Conservation (phyloP, 2,329 filamentous ascomycete genomes). For the Phialophora verrucosa region DNA sequence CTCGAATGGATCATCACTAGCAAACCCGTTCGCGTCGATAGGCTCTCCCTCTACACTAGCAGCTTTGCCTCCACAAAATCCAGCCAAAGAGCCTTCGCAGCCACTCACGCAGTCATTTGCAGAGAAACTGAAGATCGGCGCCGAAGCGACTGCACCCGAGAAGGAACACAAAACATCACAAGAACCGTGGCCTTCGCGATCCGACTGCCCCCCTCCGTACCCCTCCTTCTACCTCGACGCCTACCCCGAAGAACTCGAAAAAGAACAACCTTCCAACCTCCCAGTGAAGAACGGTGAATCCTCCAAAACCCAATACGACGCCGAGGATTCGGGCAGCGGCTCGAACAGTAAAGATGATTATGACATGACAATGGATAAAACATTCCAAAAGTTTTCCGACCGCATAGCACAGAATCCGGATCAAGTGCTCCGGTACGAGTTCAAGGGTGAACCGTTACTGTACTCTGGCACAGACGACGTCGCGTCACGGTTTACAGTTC, state of each 20-base stretch:
- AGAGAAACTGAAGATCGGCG: slow-evolving; percentile 65
- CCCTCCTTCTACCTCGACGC: slow-evolving; percentile 83
- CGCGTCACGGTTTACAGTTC: slow-evolving; percentile 64
- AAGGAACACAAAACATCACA: slow-evolving; percentile 38
- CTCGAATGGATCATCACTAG: slow-evolving; percentile 43
- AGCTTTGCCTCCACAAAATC: slow-evolving; percentile 52
- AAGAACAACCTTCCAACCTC: slow-evolving; percentile 28
- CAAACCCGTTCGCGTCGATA: slow-evolving; percentile 67
- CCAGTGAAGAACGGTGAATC: slow-evolving; percentile 49
- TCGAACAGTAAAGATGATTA: slow-evolving; percentile 57
- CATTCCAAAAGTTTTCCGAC: slow-evolving; percentile 81
- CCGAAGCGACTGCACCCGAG: slow-evolving; percentile 40
- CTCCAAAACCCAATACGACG: slow-evolving; percentile 44
- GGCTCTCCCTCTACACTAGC: slow-evolving; percentile 49
- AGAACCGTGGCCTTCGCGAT: slow-evolving; percentile 76
- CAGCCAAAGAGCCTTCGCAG: slow-evolving; percentile 43
- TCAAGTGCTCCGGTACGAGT: slow-evolving; percentile 82
- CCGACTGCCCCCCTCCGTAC: slow-evolving; percentile 72
- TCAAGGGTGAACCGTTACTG: slow-evolving; percentile 72
- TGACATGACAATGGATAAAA: slow-evolving; percentile 73
- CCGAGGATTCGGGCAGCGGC: slow-evolving; percentile 44
- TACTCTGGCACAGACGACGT: slow-evolving; percentile 80
- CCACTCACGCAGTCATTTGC: slow-evolving; percentile 77
- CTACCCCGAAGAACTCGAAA: slow-evolving; percentile 84
- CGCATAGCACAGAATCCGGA: slow-evolving; percentile 79